Evolutionary conservation across 352 stramenopile species (phyloP).

Genomic region (Globisporangium recalcitrans): DNA sequence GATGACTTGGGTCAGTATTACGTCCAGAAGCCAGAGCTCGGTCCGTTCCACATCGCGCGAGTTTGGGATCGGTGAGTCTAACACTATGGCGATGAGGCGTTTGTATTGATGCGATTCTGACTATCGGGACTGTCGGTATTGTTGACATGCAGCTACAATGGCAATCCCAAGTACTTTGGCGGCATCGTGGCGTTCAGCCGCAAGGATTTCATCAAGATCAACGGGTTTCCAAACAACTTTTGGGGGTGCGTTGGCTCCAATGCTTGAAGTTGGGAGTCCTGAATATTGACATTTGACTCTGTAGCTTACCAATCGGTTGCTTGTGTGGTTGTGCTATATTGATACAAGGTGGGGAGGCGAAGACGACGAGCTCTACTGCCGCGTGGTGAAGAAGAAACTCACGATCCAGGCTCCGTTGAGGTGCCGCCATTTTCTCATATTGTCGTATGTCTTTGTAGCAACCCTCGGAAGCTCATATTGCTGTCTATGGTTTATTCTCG

Average conservation of each 20-base stretch:
- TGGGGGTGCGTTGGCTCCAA: conserved; percentile 56
- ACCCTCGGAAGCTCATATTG: too few species aligned
- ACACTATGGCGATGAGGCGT: neutral
- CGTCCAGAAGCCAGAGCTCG: conserved; percentile 40
- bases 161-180: conserved; percentile 93
- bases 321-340: neutral
- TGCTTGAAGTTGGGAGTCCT: neutral
- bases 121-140: too few species aligned
- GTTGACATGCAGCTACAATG: conserved; percentile 81
- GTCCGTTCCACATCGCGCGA: conserved; percentile 91
- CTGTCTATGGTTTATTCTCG: too few species aligned
- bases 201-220: conserved; percentile 89
- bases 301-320: neutral
- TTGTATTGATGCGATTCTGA: too few species aligned
- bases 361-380: conserved; percentile 52
- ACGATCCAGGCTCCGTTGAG: conserved; percentile 30
- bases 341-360: conserved; percentile 37
- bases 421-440: too few species aligned
- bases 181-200: conserved; percentile 89
- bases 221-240: conserved; percentile 95
- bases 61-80: conserved; percentile 82
- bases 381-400: conserved; percentile 45
- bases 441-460: too few species aligned
- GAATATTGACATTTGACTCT: neutral
- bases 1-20: conserved; percentile 82